Percentiles rank a stretch among this genome's conserved stretches.
Conservation (phyloP, 257 asterid species). For the Parsonsia alboflavescens region DNA sequence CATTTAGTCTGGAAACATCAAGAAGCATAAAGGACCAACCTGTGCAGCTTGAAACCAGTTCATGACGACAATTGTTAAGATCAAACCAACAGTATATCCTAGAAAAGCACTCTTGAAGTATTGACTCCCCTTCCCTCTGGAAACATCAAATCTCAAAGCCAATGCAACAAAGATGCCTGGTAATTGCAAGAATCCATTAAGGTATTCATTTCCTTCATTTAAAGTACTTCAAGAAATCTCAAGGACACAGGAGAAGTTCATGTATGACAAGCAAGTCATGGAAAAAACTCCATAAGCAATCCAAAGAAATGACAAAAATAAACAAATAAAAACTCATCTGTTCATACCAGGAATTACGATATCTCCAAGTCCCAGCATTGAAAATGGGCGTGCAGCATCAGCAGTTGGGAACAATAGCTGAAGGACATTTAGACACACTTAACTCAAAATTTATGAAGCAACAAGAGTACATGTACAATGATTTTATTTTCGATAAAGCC, state of each 20-base stretch:
- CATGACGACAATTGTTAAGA: constrained; percentile 78
- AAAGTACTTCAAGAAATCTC: neutral
- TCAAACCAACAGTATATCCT: constrained; percentile 70
- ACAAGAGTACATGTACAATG: neutral
- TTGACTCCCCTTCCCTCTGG: constrained; percentile 70
- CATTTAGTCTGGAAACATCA: neutral
- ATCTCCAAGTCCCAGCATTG: constrained; percentile 99
- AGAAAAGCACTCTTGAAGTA: constrained; percentile 88
- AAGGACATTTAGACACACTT: constrained; percentile 13
- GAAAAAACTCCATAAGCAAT: neutral
- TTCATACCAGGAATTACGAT: constrained; percentile 85
- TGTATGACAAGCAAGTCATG: neutral
- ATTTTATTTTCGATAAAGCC: neutral
- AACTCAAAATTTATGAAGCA: neutral
- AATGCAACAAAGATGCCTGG: constrained; percentile 96
- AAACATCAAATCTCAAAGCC: constrained; percentile 90
- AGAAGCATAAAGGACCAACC: constrained; percentile 33
- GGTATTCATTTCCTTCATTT: neutral
- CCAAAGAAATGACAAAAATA: neutral
- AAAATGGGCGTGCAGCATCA: constrained; percentile 81
- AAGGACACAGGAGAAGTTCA: neutral
- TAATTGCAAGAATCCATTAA: constrained; percentile 5
- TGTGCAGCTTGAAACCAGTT: constrained; percentile 99
- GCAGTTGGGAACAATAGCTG: constrained; percentile 97
- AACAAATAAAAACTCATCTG: neutral